These are phyloP conservation scores for Cardamine chenopodiifolia DNA, from an alignment of 345 rosid genomes.

Conservation along the genomic window DNA sequence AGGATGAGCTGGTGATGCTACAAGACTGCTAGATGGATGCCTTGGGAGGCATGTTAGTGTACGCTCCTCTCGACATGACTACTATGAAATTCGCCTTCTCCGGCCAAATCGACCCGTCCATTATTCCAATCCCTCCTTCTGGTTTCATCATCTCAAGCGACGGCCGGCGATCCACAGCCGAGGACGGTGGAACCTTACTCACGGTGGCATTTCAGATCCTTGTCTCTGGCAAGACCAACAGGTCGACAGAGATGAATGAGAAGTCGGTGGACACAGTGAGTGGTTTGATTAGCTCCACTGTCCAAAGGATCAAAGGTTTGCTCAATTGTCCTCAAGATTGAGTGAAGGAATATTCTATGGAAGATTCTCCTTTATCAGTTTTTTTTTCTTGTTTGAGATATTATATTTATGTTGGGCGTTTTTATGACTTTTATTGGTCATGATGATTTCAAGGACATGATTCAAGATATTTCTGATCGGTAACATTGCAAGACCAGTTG, in stretches of 20 bases:
- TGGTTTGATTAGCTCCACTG: constrained; percentile 58
- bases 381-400: constrained; percentile 5
- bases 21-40: constrained; percentile 64
- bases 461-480: background rate
- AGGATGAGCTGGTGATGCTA: constrained; percentile 51
- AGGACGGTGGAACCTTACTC: constrained; percentile 51
- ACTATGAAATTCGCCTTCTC: constrained; percentile 42
- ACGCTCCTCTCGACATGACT: constrained; percentile 57
- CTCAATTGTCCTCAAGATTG: constrained; percentile 44
- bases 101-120: constrained; percentile 41
- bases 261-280: constrained; percentile 55
- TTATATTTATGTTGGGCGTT: background rate
- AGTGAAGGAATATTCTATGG: constrained; percentile 39
- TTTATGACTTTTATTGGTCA: background rate
- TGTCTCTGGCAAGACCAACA: constrained; percentile 30
- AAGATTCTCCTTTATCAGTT: constrained; percentile 21
- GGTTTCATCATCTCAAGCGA: constrained; percentile 68
- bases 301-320: constrained; percentile 52
- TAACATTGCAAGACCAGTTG: background rate
- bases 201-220: constrained; percentile 69
- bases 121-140: constrained; percentile 66
- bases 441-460: background rate
- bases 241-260: constrained; percentile 37
- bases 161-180: constrained; percentile 29
- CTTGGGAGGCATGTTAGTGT: constrained; percentile 55